Percentiles rank a stretch among this genome's conserved stretches.
Conservation (phyloP, 2,329 filamentous ascomycete genomes). For the Ophiocordyceps robertsii region DNA sequence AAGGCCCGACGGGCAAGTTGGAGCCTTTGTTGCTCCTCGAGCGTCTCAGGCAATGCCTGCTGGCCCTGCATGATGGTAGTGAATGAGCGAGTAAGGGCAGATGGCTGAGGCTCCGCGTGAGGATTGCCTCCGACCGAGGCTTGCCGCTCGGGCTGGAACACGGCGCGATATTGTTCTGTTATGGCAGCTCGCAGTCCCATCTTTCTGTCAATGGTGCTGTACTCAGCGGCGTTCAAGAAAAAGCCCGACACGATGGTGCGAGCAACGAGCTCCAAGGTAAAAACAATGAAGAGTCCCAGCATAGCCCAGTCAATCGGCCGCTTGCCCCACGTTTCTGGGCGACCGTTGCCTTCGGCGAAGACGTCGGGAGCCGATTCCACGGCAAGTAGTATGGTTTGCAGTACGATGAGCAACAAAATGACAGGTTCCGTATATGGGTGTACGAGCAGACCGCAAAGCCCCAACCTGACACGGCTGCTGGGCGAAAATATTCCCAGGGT, state of each 20-base stretch:
- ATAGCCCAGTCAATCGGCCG: constrained; percentile 66
- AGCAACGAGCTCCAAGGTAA: constrained; percentile 72
- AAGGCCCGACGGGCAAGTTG: constrained; percentile 86
- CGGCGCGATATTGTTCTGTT: constrained; percentile 57
- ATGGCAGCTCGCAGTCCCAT: constrained; percentile 63
- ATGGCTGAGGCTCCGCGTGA: constrained; percentile 34
- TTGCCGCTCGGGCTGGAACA: constrained; percentile 73
- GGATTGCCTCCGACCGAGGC: constrained; percentile 45
- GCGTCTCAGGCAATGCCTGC: constrained; percentile 42
- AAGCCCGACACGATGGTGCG: constrained; percentile 90
- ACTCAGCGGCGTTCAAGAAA: constrained; percentile 78
- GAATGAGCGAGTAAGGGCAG: constrained; percentile 63
- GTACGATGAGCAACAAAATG: constrained; percentile 73
- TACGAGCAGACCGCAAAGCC: constrained; percentile 71
- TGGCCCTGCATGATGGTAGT: constrained; percentile 64
- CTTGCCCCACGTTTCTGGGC: constrained; percentile 52
- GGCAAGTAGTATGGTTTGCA: constrained; percentile 79
- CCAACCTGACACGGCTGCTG: constrained; percentile 58
- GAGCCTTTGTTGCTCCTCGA: constrained; percentile 66
- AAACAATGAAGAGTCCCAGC: constrained; percentile 72
- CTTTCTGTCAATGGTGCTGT: constrained; percentile 76
- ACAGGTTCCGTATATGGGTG: constrained; percentile 77
- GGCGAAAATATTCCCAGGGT: constrained; percentile 75
- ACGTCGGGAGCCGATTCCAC: constrained; percentile 69
- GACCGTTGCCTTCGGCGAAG: constrained; percentile 44